Evolutionary conservation across 257 asterid genomes (phyloP).

Genomic region (Solanum commersonii): DNA sequence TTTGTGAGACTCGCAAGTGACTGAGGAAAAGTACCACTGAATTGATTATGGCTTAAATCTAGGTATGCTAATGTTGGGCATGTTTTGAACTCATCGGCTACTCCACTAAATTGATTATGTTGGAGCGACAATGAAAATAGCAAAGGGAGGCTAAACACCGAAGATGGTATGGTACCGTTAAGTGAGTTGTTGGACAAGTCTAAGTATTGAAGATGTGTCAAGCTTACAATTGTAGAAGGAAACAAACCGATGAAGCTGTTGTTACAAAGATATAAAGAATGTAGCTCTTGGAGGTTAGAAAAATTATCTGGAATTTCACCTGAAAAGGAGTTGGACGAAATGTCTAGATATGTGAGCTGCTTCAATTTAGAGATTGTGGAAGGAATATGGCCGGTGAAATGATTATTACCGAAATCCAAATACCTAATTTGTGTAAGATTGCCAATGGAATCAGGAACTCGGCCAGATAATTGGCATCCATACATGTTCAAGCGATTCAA

Average conservation of each 20-base stretch:
- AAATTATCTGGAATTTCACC: too few relatives aligned
- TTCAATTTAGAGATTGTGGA: not conserved
- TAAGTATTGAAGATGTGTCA: not conserved
- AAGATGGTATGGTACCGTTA: too few relatives aligned
- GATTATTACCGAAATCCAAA: not conserved
- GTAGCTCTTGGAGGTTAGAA: too few relatives aligned
- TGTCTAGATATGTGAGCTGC: not conserved
- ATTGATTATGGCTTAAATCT: too few relatives aligned
- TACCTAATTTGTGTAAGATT: not conserved
- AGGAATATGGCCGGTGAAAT: not conserved
- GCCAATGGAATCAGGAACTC: not conserved
- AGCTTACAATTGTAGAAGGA: not conserved
- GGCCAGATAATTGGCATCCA: not conserved
- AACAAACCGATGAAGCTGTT: not conserved
- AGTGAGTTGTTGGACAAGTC: not conserved
- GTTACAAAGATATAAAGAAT: not conserved
- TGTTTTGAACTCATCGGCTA: too few relatives aligned
- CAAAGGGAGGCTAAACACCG: too few relatives aligned
- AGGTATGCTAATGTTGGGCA: fast-evolving
- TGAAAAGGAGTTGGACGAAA: too few relatives aligned
- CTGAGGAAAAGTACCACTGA: too few relatives aligned
- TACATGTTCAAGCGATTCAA: not conserved
- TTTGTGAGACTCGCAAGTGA: too few relatives aligned
- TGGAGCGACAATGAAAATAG: too few relatives aligned
- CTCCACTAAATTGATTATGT: too few relatives aligned